A percentile compares a stretch with the other conserved stretches of the same genome.
Evolutionary conservation across 2,329 filamentous ascomycete genomes (phyloP).

Genomic region (Seiridium unicorne): DNA sequence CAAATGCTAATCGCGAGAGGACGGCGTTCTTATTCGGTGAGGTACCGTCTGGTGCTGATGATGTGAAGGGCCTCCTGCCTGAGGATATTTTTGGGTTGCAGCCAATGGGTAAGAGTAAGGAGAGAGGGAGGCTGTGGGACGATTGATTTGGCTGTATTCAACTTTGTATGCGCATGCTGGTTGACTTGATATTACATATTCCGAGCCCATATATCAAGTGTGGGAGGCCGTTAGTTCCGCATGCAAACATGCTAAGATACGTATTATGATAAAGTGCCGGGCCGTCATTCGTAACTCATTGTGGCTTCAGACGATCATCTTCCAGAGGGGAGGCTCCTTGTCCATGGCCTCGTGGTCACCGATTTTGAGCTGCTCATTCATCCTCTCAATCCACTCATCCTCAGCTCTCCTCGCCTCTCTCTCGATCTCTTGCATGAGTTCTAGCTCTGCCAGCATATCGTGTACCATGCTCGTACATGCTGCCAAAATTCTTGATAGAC

Average conservation of each 20-base stretch:
- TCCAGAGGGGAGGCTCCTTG: constrained; percentile 27
- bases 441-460: constrained; percentile 62
- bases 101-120: constrained; percentile 37
- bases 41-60: constrained; percentile 30
- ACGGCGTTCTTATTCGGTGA: constrained; percentile 59
- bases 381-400: constrained; percentile 55
- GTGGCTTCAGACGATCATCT: constrained; percentile 14
- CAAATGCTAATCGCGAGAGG: constrained; percentile 48
- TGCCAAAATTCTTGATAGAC: constrained; percentile 21
- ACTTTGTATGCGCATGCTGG: neutral
- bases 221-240: too few species aligned
- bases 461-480: constrained; percentile 41
- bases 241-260: too few species aligned
- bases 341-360: constrained; percentile 30
- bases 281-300: too few species aligned
- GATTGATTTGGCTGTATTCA: neutral
- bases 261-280: too few species aligned
- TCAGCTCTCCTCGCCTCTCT: constrained; percentile 55
- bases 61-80: constrained; percentile 32
- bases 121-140: constrained; percentile 1
- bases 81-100: constrained; percentile 58
- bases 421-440: constrained; percentile 62
- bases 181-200: too few species aligned
- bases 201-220: too few species aligned
- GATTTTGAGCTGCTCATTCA: constrained; percentile 40